phyloP scores from a whole-genome alignment of 192 early-diverging fungal species.

The Physocladia obscura region DNA sequence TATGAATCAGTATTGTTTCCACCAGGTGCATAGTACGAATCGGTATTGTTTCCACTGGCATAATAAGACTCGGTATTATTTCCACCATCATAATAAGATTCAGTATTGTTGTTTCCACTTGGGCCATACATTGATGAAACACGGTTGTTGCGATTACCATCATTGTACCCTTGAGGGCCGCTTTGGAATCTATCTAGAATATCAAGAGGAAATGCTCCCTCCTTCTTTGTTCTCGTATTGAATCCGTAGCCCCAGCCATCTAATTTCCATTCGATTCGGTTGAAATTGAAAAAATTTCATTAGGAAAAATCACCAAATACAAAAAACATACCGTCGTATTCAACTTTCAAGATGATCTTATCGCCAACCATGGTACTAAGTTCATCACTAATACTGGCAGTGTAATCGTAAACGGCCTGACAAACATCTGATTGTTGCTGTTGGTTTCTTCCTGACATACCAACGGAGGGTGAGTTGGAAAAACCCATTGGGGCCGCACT shows the following conservation, averaged over 20 bases:
- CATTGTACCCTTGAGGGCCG: not conserved
- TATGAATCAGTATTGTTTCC: not conserved
- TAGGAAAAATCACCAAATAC: not conserved
- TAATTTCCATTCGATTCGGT: not conserved
- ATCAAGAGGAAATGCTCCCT: slow-evolving; percentile 36
- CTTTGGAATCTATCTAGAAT: slow-evolving; percentile 2
- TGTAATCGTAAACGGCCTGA: not conserved
- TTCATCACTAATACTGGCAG: slow-evolving; percentile 11
- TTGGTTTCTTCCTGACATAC: not conserved
- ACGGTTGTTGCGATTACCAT: slow-evolving; percentile 6
- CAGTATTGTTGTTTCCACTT: not conserved
- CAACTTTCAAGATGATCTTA: not conserved
- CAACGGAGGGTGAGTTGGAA: not conserved
- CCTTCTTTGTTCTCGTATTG: slow-evolving; percentile 22
- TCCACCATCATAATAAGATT: too few relatives aligned
- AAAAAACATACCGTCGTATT: not conserved
- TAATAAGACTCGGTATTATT: too few relatives aligned
- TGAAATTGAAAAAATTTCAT: not conserved
- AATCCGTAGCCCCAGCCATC: slow-evolving; percentile 6
- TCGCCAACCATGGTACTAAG: not conserved
- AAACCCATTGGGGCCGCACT: slow-evolving; percentile 1
- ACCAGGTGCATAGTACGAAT: too few relatives aligned
- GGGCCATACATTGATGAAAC: not conserved
- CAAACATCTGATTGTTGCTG: not conserved
- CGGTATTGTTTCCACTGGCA: too few relatives aligned